Base-by-base conservation (phyloP, 2,329 filamentous ascomycete species). In the Sordariomycetes sp. region DNA sequence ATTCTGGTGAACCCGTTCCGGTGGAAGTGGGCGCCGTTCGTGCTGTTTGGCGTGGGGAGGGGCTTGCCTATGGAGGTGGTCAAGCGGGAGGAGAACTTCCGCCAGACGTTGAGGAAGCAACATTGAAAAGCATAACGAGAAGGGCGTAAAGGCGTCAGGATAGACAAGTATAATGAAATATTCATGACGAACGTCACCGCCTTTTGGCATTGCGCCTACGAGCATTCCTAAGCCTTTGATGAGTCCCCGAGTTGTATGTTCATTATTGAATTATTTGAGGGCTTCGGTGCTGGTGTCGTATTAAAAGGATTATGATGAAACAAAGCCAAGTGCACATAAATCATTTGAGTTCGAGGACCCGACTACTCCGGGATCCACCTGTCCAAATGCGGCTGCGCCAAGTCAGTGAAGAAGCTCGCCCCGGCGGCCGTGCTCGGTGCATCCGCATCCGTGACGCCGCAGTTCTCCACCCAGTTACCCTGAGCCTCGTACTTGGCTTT, bases 11-110 rank as follows among this genome's bases (percentile, higher is more conserved):
- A 95, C 67, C 90, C 90, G 0, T 95, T 95, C 70, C 76, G 90
- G 10, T 95, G 90, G 89, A 95, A 95, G 74, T 95, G 90, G 90
- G 88, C 86, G 0, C 68, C 85, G 0, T 95, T 95, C 67, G 89
- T 95, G 18, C 85, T 95, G 65, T 87, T 87, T 60, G 90, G 90
- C 0, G 68, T 93, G 34, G 89, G 88, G 0, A 76, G 81, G 51
- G 76, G 75, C 22, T 67, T 94, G 53, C 90, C 90, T 0, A 76
- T 81, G 69, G 76, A 73, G 16, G 75, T 94, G 28, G 85, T 93
- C 0, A 74, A 80, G 62, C 73, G 80, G 18, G 90, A 95, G 72
- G 80, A 86, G 22, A n/a, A n/a, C 7, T 50, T 50, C 22, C 46
- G 46, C 46, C n/a, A 50, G 20, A 50, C 46, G n/a, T 24, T 50